phyloP scores from a whole-genome alignment of 2,329 filamentous ascomycete genomes.

The Cladosporium sp. region DNA sequence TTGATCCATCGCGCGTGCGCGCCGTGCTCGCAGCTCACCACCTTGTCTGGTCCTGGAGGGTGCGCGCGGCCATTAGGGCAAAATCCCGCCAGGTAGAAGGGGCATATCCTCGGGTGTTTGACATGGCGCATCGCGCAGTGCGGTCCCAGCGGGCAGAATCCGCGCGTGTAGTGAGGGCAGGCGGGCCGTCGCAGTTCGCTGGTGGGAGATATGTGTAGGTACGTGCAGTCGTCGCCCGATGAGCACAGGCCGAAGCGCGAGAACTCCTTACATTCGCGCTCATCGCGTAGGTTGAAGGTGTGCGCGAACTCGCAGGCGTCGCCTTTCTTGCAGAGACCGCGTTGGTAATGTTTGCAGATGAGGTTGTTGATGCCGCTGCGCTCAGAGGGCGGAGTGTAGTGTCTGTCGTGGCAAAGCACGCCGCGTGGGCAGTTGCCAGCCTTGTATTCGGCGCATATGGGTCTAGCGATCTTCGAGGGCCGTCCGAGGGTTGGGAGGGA shows the following conservation, averaged over 20 bases:
- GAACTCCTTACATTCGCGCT: slow-evolving; percentile 98
- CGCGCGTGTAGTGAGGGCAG: slow-evolving; percentile 78
- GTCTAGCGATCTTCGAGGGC: slow-evolving; percentile 38
- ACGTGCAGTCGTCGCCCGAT: slow-evolving; percentile 84
- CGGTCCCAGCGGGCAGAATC: slow-evolving; percentile 88
- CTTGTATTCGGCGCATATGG: slow-evolving; percentile 79
- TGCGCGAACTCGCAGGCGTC: slow-evolving; percentile 95
- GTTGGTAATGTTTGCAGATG: slow-evolving; percentile 98
- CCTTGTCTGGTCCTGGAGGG: slow-evolving; percentile 30
- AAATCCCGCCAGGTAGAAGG: slow-evolving; percentile 86
- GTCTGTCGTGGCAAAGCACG: slow-evolving; percentile 76
- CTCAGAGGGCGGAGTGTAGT: slow-evolving; percentile 49
- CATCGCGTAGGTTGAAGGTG: slow-evolving; percentile 96
- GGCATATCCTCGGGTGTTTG: slow-evolving; percentile 65
- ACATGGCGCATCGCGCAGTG: slow-evolving; percentile 85
- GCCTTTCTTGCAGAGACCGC: slow-evolving; percentile 95
- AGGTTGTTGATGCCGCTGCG: slow-evolving; percentile 43
- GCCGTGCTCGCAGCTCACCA: slow-evolving; percentile 62
- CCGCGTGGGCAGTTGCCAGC: slow-evolving; percentile 83
- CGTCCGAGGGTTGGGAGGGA: slow-evolving; percentile 27
- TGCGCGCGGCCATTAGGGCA: slow-evolving; percentile 66
- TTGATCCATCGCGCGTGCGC: slow-evolving; percentile 73
- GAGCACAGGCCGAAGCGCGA: slow-evolving; percentile 89
- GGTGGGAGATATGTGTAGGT: slow-evolving; percentile 56
- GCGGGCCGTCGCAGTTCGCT: slow-evolving; percentile 55